phyloP scores from a whole-genome alignment of 2,329 filamentous ascomycete species.

The Ophioceras dolichostomum region DNA sequence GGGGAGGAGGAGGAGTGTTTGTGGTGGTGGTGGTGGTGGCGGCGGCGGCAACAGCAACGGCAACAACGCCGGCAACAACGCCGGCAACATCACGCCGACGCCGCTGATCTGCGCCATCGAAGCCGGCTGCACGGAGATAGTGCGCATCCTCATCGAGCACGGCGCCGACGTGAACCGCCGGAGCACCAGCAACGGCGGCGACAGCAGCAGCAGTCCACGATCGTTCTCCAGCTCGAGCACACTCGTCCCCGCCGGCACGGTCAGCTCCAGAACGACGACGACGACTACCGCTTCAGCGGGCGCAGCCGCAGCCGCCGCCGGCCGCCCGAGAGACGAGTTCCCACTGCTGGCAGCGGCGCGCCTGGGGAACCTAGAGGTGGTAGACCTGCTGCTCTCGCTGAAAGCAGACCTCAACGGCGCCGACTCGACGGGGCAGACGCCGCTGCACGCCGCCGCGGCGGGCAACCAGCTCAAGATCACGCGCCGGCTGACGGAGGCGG shows the following conservation, averaged over 20 bases:
- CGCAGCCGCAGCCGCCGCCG: constrained; percentile 4
- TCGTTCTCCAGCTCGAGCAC: too few relatives aligned
- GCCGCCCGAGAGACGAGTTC: constrained; percentile 9
- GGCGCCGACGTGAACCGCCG: constrained; percentile 7
- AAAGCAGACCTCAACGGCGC: constrained; percentile 8
- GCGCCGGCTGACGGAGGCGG: constrained; percentile 10
- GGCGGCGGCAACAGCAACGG: not conserved
- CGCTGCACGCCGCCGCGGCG: constrained; percentile 13
- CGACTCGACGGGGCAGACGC: constrained; percentile 8
- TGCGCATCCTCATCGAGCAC: constrained; percentile 7
- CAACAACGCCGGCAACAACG: not conserved
- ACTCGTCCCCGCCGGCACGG: too few relatives aligned
- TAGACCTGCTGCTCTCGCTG: constrained; percentile 8
- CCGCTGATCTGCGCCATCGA: constrained; percentile 12
- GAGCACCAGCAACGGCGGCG: not conserved
- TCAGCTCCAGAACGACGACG: too few relatives aligned
- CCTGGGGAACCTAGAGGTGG: constrained; percentile 23
- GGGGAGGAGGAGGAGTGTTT: not conserved
- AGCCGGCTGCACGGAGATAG: constrained; percentile 13
- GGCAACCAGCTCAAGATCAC: constrained; percentile 10
- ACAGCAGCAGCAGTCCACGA: constrained; percentile 1
- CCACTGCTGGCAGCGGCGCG: constrained; percentile 30
- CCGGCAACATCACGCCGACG: constrained; percentile 9
- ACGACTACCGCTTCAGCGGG: too few relatives aligned
- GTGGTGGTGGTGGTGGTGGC: not conserved